These are phyloP conservation scores for Trypanosoma rangeli DNA, from an alignment of 208 protist genomes.

Conservation along the genomic window DNA sequence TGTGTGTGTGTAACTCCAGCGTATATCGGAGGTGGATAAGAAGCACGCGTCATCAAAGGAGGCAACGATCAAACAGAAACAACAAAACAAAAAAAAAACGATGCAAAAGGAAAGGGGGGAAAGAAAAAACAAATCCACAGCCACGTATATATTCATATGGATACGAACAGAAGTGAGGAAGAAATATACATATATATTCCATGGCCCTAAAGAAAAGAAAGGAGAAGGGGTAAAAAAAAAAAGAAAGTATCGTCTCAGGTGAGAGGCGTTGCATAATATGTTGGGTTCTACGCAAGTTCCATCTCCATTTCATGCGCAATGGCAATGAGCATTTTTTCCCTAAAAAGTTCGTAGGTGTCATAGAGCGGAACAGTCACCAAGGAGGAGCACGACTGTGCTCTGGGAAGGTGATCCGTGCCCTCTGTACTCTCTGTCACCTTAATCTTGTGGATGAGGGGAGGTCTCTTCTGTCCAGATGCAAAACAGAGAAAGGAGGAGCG, in stretches of 20 bases:
- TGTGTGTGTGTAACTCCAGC: not conserved
- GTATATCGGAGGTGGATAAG: not conserved
- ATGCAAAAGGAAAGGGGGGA: not conserved
- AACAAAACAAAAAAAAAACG: slow-evolving; percentile 3
- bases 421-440: slow-evolving; percentile 79
- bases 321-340: slow-evolving; percentile 72
- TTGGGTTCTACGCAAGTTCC: slow-evolving; percentile 67
- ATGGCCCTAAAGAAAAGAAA: not conserved
- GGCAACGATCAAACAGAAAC: slow-evolving; percentile 10
- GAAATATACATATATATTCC: not conserved
- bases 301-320: slow-evolving; percentile 89
- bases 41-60: too few relatives aligned
- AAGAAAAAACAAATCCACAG: not conserved
- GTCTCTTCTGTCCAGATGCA: slow-evolving; percentile 80
- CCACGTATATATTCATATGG: not conserved
- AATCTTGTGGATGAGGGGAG: slow-evolving; percentile 75
- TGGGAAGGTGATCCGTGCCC: slow-evolving; percentile 77
- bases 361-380: slow-evolving; percentile 83
- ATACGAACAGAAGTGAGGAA: not conserved
- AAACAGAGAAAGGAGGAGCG: slow-evolving; percentile 85
- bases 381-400: slow-evolving; percentile 89
- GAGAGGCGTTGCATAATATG: not conserved
- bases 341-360: slow-evolving; percentile 74
- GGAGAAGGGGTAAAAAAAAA: not conserved
- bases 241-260: not conserved